Evolutionary conservation across 2,329 filamentous ascomycete species (phyloP).

Genomic region (Fusarium penzigii): DNA sequence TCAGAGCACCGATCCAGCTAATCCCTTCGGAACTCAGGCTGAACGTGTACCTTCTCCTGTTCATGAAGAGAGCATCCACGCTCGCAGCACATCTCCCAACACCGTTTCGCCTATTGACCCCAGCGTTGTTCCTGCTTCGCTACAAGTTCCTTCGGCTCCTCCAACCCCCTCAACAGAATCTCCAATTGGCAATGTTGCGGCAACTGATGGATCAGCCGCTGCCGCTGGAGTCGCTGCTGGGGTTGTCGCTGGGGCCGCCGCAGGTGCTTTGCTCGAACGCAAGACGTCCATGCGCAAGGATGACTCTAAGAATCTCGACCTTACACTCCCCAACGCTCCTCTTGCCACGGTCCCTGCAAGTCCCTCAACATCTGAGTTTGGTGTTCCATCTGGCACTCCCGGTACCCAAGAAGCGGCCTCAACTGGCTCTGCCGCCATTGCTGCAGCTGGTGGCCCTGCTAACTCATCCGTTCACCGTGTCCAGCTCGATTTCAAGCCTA

Average conservation of each 20-base stretch:
- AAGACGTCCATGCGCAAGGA: constrained; percentile 59
- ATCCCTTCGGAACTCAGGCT: constrained; percentile 70
- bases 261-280: constrained; percentile 45
- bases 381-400: constrained; percentile 54
- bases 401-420: constrained; percentile 45
- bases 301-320: constrained; percentile 51
- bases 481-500: constrained; percentile 90
- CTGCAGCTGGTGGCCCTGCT: constrained; percentile 60
- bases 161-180: not conserved
- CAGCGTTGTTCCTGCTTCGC: constrained; percentile 11
- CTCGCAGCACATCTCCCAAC: constrained; percentile 30
- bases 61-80: constrained; percentile 33
- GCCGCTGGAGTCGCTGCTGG: constrained; percentile 26
- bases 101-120: constrained; percentile 30
- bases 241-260: constrained; percentile 41
- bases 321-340: constrained; percentile 47
- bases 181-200: constrained; percentile 36
- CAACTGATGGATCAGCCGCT: constrained; percentile 41
- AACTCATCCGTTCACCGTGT: constrained; percentile 79
- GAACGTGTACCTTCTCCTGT: constrained; percentile 50
- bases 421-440: constrained; percentile 59
- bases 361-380: constrained; percentile 65
- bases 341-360: constrained; percentile 50
- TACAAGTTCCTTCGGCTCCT: constrained; percentile 9
- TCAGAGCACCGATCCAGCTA: constrained; percentile 55